phyloP scores from a whole-genome alignment of 768 basidiomycete genomes.

The Suillus plorans region DNA sequence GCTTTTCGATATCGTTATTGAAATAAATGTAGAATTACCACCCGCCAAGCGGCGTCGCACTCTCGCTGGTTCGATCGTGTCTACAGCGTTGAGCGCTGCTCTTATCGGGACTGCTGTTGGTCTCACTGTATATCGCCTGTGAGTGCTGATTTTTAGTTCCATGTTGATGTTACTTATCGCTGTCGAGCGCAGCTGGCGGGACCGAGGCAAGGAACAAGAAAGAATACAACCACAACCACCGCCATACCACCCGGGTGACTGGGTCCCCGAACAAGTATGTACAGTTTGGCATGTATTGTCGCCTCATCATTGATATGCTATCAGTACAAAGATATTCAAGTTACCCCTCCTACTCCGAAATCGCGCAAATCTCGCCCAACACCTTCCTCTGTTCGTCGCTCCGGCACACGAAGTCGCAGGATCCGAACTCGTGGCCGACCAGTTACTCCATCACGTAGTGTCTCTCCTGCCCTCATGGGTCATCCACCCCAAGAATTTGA shows the following conservation, averaged over 20 bases:
- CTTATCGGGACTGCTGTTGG: slow-evolving; percentile 87
- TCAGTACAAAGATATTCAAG: slow-evolving; percentile 31
- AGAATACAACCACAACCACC: slow-evolving; percentile 39
- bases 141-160: slow-evolving; percentile 31
- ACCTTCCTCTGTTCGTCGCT: slow-evolving; percentile 31
- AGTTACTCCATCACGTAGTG: slow-evolving; percentile 27
- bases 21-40: slow-evolving; percentile 66
- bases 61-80: slow-evolving; percentile 79
- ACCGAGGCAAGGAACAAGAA: slow-evolving; percentile 60
- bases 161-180: slow-evolving; percentile 6
- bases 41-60: slow-evolving; percentile 79
- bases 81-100: slow-evolving; percentile 81
- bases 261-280: slow-evolving; percentile 42
- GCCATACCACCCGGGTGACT: slow-evolving; percentile 63
- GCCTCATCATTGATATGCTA: not conserved
- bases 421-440: slow-evolving; percentile 25
- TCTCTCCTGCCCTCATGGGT: slow-evolving; percentile 28
- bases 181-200: slow-evolving; percentile 60
- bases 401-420: slow-evolving; percentile 38
- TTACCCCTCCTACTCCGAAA: slow-evolving; percentile 39
- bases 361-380: slow-evolving; percentile 37
- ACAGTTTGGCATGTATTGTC: not conserved
- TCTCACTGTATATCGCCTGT: slow-evolving; percentile 85
- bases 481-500: slow-evolving; percentile 43
- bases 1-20: slow-evolving; percentile 39